A percentile compares a stretch with the other conserved stretches of the same genome.
Evolutionary conservation across 2,329 filamentous ascomycete genomes (phyloP).

Genomic region (Macrophomina pseudophaseolina): DNA sequence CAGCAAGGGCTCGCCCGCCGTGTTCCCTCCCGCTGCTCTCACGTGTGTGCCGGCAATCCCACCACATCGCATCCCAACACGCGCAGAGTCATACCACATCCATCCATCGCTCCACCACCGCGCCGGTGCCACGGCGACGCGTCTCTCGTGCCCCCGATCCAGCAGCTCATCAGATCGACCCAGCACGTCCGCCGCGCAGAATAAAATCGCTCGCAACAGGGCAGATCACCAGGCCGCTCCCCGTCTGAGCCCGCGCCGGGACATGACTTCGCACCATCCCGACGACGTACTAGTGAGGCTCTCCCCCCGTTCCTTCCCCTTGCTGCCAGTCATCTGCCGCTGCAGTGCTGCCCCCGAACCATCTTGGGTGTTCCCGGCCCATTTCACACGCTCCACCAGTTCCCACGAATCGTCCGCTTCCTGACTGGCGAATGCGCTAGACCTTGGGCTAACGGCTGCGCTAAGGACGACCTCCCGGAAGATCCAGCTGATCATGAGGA

Average conservation of each 20-base stretch:
- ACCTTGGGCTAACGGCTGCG: conserved; percentile 12
- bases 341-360: conserved; percentile 4
- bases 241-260: not conserved
- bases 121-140: conserved; percentile 17
- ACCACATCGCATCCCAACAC: not conserved
- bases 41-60: not conserved
- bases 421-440: conserved; percentile 1
- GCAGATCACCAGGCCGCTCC: conserved; percentile 1
- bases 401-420: not conserved
- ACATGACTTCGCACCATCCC: conserved; percentile 23
- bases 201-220: conserved; percentile 6
- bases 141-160: conserved; percentile 8
- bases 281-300: conserved; percentile 22
- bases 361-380: not conserved
- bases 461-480: conserved; percentile 21
- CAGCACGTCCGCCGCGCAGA: not conserved
- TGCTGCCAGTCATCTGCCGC: conserved; percentile 23
- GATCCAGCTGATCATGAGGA: conserved; percentile 26
- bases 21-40: not conserved
- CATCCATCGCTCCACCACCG: conserved; percentile 20
- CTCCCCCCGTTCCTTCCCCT: conserved; percentile 7
- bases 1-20: conserved; percentile 10
- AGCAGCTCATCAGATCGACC: conserved; percentile 20
- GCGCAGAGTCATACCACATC: conserved; percentile 11
- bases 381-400: not conserved